These are phyloP conservation scores for Smittium culicis DNA, from an alignment of 371 early-diverging fungal genomes.

Conservation along the genomic window DNA sequence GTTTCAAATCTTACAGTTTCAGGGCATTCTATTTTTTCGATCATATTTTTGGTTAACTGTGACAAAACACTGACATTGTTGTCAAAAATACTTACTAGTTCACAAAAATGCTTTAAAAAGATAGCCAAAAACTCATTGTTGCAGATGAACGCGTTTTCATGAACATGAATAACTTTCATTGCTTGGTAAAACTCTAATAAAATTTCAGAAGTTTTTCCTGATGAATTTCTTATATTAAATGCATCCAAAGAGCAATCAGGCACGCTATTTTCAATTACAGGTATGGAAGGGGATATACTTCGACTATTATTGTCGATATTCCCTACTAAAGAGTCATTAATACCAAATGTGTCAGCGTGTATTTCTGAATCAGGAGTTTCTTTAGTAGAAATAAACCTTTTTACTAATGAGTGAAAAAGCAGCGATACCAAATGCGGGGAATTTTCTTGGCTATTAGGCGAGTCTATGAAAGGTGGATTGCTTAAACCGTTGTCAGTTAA, in stretches of 20 bases:
- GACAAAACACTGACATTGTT: background rate
- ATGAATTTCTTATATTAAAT: too few relatives aligned
- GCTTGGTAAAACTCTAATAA: background rate
- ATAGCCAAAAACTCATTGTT: conserved; percentile 3
- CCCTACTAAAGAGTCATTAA: too few relatives aligned
- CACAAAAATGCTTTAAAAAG: background rate
- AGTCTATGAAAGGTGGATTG: background rate
- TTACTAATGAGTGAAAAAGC: background rate
- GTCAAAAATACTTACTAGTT: background rate
- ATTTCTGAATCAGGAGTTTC: background rate
- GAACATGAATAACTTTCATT: background rate
- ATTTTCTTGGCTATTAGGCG: background rate
- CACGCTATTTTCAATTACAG: too few relatives aligned
- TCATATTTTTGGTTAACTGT: background rate
- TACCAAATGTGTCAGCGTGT: too few relatives aligned
- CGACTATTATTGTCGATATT: too few relatives aligned
- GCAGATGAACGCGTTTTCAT: conserved; percentile 7
- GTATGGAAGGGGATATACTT: too few relatives aligned
- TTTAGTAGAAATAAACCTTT: background rate
- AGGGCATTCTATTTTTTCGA: background rate
- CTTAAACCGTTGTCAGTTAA: background rate
- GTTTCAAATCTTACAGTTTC: background rate
- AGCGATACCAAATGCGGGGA: background rate
- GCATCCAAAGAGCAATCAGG: too few relatives aligned
- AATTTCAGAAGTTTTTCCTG: too few relatives aligned